Evolutionary conservation across 306 rosid species (phyloP), one percentile per base, ranked within the genome.

Genomic region (Glycine latifolia): DNA sequence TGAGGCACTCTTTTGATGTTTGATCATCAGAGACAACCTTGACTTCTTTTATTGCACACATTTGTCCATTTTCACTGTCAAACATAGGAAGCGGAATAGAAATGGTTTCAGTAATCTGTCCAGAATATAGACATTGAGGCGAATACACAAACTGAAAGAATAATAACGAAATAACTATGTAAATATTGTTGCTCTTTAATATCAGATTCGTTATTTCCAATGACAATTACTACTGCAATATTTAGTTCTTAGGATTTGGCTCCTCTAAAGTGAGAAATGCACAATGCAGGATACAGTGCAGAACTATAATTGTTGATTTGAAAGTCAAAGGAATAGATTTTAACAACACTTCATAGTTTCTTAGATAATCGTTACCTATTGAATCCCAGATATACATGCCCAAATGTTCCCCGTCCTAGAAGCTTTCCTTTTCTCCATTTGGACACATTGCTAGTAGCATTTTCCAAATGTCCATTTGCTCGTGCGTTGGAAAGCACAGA

Each of bases 31-130:
- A 83, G 58, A 90, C 89, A 89, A 89, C 86, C 89, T 87, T 89
- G 79, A 95, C 98, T 89, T 95, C 99, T 83, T 95, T 95, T 71
- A 95, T 93, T 62, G 99, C 99, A 87, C 99, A 95, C 97, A 95
- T 93, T 86, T 95, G 99, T 76, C 99, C 99, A 47, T 92, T 94
- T 87, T 91, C 93, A 84, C 99, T 95, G 87, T 81, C 83, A 80
- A 76, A 77, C 68, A 68, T 67, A 76, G 73, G 44, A 69, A 77
- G 67, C 68, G 43, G 31, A 63, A 61, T 16, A 72, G 15, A 71
- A 75, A 65, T 15, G 20, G 67, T 63, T 75, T 85, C 75, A 49
- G 76, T 70, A 60, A 56, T 54, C 78, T 54, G 83, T 49, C 74
- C 65, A 58, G 13, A 76, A 48, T 56, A 83, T 55, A 33, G 80